A percentile compares a stretch with the other conserved stretches of the same genome.
Conservation (phyloP, 306 rosid genomes). For the Nissolia schottii region DNA sequence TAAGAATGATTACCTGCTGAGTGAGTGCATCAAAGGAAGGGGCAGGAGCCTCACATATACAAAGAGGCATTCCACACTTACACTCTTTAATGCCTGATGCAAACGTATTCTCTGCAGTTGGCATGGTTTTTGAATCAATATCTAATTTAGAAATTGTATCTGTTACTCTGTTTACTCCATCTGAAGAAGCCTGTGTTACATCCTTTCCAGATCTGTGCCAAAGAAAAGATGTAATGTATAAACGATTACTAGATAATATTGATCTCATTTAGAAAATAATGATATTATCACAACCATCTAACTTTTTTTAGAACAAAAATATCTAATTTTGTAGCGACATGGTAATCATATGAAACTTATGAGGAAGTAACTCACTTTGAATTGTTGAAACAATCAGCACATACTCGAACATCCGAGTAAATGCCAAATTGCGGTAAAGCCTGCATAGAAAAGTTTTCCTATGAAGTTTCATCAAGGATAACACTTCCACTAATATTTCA, state of each 20-base stretch:
- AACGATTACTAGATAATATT: neutral
- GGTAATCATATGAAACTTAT: neutral
- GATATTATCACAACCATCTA: neutral
- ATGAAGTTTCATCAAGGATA: conserved; percentile 11
- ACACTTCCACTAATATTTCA: neutral
- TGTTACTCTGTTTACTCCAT: conserved; percentile 46
- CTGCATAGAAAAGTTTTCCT: conserved; percentile 34
- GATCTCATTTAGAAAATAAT: conserved; percentile 12
- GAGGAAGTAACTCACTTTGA: conserved; percentile 45
- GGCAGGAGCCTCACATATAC: conserved; percentile 83
- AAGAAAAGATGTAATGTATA: conserved; percentile 11
- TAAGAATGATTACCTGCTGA: conserved; percentile 46
- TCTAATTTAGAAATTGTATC: conserved; percentile 61
- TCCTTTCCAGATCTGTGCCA: conserved; percentile 52
- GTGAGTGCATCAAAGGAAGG: conserved; percentile 47
- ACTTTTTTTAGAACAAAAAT: neutral
- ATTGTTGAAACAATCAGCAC: conserved; percentile 79
- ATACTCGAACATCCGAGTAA: conserved; percentile 74
- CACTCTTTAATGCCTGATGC: conserved; percentile 49
- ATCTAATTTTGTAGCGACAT: conserved; percentile 12
- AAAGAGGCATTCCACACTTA: conserved; percentile 98
- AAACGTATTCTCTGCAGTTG: conserved; percentile 39
- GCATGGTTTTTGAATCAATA: conserved; percentile 41
- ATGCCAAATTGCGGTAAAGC: conserved; percentile 86
- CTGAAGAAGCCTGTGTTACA: conserved; percentile 37